Conservation (phyloP, 805 yeast species). For the Kodamaea laetipori region DNA sequence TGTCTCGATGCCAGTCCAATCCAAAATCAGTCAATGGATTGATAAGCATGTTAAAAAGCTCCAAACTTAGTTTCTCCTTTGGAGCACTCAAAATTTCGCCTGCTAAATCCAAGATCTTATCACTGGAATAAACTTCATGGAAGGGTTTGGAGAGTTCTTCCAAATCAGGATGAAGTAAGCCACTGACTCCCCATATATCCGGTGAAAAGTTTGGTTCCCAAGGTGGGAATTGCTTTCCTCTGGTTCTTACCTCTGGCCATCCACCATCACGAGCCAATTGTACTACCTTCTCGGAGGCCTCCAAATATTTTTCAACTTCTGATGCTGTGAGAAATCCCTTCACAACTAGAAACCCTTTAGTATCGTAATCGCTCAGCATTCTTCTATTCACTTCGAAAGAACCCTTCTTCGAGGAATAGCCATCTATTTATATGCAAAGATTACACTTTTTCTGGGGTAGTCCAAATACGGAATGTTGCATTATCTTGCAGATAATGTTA, state of each 20-base stretch:
- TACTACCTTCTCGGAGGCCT: constrained; percentile 42
- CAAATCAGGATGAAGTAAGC: constrained; percentile 49
- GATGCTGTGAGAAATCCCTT: constrained; percentile 41
- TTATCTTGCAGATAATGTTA: too few relatives aligned
- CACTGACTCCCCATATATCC: constrained; percentile 55
- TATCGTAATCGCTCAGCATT: constrained; percentile 1
- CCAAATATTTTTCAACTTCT: constrained; percentile 38
- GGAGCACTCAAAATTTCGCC: constrained; percentile 46
- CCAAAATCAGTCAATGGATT: constrained; percentile 55
- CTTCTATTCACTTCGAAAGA: neutral
- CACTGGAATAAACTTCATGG: constrained; percentile 43
- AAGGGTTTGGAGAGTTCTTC: constrained; percentile 37
- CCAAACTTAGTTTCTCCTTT: constrained; percentile 43
- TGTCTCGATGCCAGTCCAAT: constrained; percentile 57
- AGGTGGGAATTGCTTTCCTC: constrained; percentile 59
- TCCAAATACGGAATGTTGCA: too few relatives aligned
- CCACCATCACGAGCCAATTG: constrained; percentile 47
- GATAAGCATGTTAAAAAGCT: constrained; percentile 53
- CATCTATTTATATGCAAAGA: neutral
- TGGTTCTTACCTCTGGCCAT: constrained; percentile 51
- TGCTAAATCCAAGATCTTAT: constrained; percentile 41
- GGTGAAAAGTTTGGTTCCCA: constrained; percentile 55
- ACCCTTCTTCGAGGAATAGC: neutral
- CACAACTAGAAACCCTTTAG: constrained; percentile 39
- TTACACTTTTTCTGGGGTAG: too few relatives aligned